Evolutionary conservation across 2,329 filamentous ascomycete species (phyloP), one percentile per base, ranked within the genome.

Genomic region (Colletotrichum horii): DNA sequence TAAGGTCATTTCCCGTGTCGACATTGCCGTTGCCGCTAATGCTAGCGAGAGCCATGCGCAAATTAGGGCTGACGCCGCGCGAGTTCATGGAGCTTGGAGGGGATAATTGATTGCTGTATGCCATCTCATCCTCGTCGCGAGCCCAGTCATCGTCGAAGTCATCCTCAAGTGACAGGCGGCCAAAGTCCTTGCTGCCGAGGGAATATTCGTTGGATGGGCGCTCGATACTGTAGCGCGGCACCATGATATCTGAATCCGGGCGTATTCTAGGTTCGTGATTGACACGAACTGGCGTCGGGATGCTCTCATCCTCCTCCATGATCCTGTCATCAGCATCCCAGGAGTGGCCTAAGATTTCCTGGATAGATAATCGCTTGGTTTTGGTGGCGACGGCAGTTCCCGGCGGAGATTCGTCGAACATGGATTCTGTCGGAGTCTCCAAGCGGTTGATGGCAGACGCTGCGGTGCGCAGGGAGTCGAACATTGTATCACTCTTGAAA

Each of bases 351-450:
- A 92, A 80, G 22, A 92, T 91, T 78, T 91, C 90, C 64, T 92
- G 90, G 48, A 92, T 90, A 1, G 90, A 91, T 14, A 91, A 81
- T 30, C 90, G 86, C 79, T 91, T 91, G 4, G 87, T 85, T 80
- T 88, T 91, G 78, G 78, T 84, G 78, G 89, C 89, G 70, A 88
- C 86, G 22, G 88, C 88, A 1, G 90, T 89, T 80, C 89, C 90
- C 9, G 91, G 90, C 43, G 93, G 93, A 16, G 94, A 95, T 79
- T 96, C 94, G 83, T 96, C 94, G 83, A 96, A 96, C 87, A 96
- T 94, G 28, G 92, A 94, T 80, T 96, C 94, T 66, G 96, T 86
- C 19, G 94, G 93, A 32, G 93, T 94, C 81, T 95, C 92, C 62
- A 92, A 91, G 75, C 92, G 91, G 70, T 90, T 88, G 77, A 92